Evolutionary conservation across 371 early-diverging fungal species (phyloP), one percentile per base, ranked within the genome.

Genomic region (Mortierella sp.): DNA sequence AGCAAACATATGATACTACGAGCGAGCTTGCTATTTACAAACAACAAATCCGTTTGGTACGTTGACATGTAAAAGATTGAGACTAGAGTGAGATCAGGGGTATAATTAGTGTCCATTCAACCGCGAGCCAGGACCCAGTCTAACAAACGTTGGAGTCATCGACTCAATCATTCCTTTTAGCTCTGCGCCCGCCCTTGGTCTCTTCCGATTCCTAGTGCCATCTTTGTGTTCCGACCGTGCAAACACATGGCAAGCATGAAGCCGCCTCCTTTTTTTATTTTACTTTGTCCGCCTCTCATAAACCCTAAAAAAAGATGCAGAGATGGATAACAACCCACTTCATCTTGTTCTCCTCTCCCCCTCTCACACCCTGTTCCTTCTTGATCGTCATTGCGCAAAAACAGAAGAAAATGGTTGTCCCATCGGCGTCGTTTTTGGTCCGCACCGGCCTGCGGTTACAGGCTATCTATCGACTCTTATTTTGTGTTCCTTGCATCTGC

Each of bases 11-110:
- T 7, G 31, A 29, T n/a, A n/a, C n/a, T n/a, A n/a, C n/a, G 26
- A 3, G 4, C 45, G 14, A 2, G 11, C 14, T 26, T 53, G 37
- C 22, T 10, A 78, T 85, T 87, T 87, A 92, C 93, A 89, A 94
- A 89, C 26, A 94, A 88, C 73, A 92, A 90, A 64, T 94, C 94
- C 4, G 93, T 94, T 84, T 93, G 93, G 80, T 93, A 94, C 1
- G 93, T 94, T 14, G 91, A 91, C 87, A 93, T 91, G 83, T 91
- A 92, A 73, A 92, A 92, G 64, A 92, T 90, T 4, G 91, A 91
- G 40, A 92, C 82, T 81, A 71, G 16, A 45, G 19, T 43, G 6
- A 22, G n/a, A 26, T 24, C 31, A 24, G 44, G 10, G 43, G 22
- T 16, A 47, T 19, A 43, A 26, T 43, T 11, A 44, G 45, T 74